phyloP scores from a whole-genome alignment of 2,329 filamentous ascomycete genomes.

The Sporothrix inflata region DNA sequence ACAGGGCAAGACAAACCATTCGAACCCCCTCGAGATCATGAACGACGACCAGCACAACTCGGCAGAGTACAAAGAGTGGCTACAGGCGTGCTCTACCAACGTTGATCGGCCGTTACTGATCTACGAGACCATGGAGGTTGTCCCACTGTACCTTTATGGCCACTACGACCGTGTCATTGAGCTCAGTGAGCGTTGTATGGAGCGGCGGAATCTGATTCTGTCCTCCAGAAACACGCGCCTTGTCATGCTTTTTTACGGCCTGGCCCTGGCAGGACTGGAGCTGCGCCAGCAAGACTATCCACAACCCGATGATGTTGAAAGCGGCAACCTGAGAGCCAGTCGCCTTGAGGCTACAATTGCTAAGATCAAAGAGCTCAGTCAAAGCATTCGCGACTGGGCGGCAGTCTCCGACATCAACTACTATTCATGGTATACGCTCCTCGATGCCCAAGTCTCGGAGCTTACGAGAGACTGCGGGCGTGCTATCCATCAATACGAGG shows the following conservation, averaged over 20 bases:
- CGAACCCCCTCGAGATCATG: constrained; percentile 60
- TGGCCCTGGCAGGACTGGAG: constrained; percentile 58
- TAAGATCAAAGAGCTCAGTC: constrained; percentile 58
- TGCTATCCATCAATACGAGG: constrained; percentile 68
- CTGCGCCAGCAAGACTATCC: constrained; percentile 55
- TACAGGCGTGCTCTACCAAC: constrained; percentile 55
- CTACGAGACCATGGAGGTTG: constrained; percentile 69
- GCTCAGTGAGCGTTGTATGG: constrained; percentile 55
- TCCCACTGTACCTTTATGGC: constrained; percentile 65
- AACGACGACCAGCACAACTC: constrained; percentile 69
- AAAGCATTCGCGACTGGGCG: constrained; percentile 66
- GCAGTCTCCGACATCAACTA: constrained; percentile 72
- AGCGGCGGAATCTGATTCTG: constrained; percentile 57
- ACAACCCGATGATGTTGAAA: constrained; percentile 44
- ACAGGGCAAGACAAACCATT: constrained; percentile 69
- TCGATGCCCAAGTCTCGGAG: constrained; percentile 71
- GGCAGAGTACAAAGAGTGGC: constrained; percentile 62
- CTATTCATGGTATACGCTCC: constrained; percentile 66
- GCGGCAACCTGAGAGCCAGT: constrained; percentile 38
- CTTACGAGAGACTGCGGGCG: constrained; percentile 58
- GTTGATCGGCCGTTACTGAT: constrained; percentile 67
- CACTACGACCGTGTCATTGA: constrained; percentile 64
- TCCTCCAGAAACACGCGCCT: constrained; percentile 62
- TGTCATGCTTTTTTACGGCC: constrained; percentile 62
- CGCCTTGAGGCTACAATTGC: constrained; percentile 52